Percentiles rank a stretch among this genome's conserved stretches.
Evolutionary conservation across 495 filamentous ascomycete species (phyloP).

Genomic region (Tuber umbilicatum): DNA sequence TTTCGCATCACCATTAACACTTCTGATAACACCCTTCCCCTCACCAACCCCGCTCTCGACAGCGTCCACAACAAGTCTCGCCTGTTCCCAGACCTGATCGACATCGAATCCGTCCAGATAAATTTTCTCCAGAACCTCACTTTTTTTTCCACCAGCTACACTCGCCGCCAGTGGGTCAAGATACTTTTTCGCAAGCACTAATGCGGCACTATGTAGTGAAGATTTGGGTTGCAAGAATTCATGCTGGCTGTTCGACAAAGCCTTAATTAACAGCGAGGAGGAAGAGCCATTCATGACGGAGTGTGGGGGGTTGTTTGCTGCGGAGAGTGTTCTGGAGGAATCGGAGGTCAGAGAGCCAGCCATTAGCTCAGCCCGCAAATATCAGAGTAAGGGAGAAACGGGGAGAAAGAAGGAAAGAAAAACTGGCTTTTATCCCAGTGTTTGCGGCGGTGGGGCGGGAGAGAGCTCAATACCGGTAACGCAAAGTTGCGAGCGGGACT

Average conservation of each 20-base stretch:
- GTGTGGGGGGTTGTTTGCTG: constrained; percentile 31
- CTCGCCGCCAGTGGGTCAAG: constrained; percentile 39
- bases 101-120: constrained; percentile 82
- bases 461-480: neutral
- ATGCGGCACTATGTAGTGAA: constrained; percentile 36
- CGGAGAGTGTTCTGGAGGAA: constrained; percentile 33
- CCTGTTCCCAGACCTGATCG: constrained; percentile 91
- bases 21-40: constrained; percentile 29
- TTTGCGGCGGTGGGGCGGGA: neutral
- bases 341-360: constrained; percentile 34
- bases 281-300: constrained; percentile 24
- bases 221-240: constrained; percentile 33
- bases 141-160: constrained; percentile 16
- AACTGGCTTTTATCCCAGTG: neutral
- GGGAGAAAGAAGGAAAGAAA: neutral
- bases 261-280: constrained; percentile 29
- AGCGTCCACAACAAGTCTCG: constrained; percentile 65
- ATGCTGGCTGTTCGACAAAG: constrained; percentile 35
- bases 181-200: constrained; percentile 40
- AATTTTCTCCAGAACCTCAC: constrained; percentile 50
- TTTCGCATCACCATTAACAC: constrained; percentile 29
- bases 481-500: neutral
- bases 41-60: constrained; percentile 43
- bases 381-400: neutral
- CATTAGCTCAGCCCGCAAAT: constrained; percentile 8